A percentile compares a stretch with the other conserved stretches of the same genome.
Conservation (phyloP, 495 filamentous ascomycete species). For the Xylaria venustula region DNA sequence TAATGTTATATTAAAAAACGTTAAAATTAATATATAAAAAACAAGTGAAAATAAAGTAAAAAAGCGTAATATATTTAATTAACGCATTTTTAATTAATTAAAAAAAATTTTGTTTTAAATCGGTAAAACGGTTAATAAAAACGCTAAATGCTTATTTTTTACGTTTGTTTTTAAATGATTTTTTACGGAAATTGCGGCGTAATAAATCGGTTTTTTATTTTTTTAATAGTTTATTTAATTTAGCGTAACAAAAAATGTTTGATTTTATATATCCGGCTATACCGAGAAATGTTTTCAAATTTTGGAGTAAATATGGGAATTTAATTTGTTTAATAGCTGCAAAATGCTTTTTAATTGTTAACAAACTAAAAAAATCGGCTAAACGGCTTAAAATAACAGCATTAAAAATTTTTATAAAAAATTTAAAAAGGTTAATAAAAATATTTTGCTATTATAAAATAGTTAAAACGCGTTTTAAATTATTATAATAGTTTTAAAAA, state of each 20-base stretch:
- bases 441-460: neutral
- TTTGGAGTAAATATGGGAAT: neutral
- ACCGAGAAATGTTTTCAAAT: conserved; percentile 5
- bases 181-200: neutral
- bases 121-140: neutral
- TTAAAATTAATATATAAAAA: conserved; percentile 4
- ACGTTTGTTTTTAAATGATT: neutral
- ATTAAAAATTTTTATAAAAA: conserved; percentile 5
- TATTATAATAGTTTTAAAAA: neutral
- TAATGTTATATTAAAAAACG: neutral
- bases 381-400: neutral
- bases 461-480: neutral
- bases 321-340: neutral
- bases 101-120: neutral
- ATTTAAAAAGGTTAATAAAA: conserved; percentile 5
- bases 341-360: conserved; percentile 1
- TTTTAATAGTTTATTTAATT: neutral
- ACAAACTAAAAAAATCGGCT: conserved; percentile 1
- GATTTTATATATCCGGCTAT: conserved; percentile 3
- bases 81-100: neutral
- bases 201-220: neutral
- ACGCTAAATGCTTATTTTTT: conserved; percentile 1
- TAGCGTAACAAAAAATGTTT: conserved; percentile 2
- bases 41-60: neutral
- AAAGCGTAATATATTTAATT: neutral